Evolutionary conservation across 768 basidiomycete species (phyloP).

Genomic region (Mycena vulgaris): DNA sequence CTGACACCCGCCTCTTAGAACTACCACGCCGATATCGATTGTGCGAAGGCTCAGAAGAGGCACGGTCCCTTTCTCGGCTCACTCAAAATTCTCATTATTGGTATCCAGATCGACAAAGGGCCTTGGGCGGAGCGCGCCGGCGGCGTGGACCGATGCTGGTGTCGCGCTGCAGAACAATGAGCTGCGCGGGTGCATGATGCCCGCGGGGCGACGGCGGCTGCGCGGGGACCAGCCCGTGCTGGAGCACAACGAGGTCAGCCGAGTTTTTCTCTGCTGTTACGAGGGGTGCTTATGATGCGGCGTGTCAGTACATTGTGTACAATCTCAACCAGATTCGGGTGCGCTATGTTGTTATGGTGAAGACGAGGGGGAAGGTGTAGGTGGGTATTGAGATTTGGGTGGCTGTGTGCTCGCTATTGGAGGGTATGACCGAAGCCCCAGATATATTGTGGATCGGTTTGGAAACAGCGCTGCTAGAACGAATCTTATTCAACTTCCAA

Average conservation of each 20-base stretch:
- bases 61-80: too few relatives aligned
- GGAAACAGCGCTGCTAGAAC: too few relatives aligned
- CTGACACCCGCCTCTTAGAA: not conserved
- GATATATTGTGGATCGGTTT: too few relatives aligned
- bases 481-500: too few relatives aligned
- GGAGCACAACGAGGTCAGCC: conserved; percentile 12
- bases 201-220: not conserved
- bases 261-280: not conserved
- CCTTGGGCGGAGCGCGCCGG: conserved; percentile 16
- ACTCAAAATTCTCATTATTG: too few relatives aligned
- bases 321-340: conserved; percentile 18
- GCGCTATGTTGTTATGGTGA: conserved; percentile 26
- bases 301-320: conserved; percentile 17
- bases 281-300: not conserved
- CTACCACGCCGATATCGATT: conserved; percentile 9
- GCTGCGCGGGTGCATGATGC: conserved; percentile 25
- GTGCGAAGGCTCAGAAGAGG: not conserved
- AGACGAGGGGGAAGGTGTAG: not conserved
- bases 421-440: too few relatives aligned
- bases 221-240: not conserved
- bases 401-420: too few relatives aligned
- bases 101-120: conserved; percentile 22
- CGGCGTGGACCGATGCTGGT: conserved; percentile 16
- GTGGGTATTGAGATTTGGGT: too few relatives aligned
- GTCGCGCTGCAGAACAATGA: not conserved